phyloP scores from a whole-genome alignment of 1,139 yeast species.

The Zygosaccharomyces sapae region DNA sequence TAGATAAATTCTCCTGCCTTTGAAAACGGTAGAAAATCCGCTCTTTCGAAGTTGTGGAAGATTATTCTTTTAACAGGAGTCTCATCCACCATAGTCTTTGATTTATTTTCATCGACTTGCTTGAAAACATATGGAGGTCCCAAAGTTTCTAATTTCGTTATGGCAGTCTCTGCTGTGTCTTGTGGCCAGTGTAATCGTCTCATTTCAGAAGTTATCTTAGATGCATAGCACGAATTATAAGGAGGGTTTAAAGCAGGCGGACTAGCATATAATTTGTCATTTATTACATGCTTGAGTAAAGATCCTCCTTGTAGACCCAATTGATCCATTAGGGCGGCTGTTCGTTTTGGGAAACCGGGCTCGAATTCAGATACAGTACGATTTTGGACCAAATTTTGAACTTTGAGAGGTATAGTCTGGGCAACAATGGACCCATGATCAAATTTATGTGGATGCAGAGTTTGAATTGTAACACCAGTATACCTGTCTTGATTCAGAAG shows the following conservation, averaged over 20 bases:
- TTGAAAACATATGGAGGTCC: slow-evolving; percentile 57
- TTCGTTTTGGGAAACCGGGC: slow-evolving; percentile 18
- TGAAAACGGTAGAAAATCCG: background rate
- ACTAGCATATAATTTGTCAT: slow-evolving; percentile 34
- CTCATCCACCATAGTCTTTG: slow-evolving; percentile 19
- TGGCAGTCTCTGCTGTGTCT: slow-evolving; percentile 40
- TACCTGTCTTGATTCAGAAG: slow-evolving; percentile 54
- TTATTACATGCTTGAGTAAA: slow-evolving; percentile 47
- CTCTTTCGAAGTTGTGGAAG: slow-evolving; percentile 38
- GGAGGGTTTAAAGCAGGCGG: slow-evolving; percentile 23
- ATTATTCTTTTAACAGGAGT: slow-evolving; percentile 45
- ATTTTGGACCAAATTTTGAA: slow-evolving; percentile 29
- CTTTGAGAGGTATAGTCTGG: slow-evolving; percentile 48
- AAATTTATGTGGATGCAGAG: slow-evolving; percentile 80
- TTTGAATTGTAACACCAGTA: slow-evolving; percentile 88
- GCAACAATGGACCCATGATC: slow-evolving; percentile 70
- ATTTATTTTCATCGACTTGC: slow-evolving; percentile 37
- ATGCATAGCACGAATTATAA: slow-evolving; percentile 51
- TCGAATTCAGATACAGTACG: slow-evolving; percentile 12
- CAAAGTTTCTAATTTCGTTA: slow-evolving; percentile 49
- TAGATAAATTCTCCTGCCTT: slow-evolving; percentile 45
- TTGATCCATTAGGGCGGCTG: slow-evolving; percentile 38
- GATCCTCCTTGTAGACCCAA: slow-evolving; percentile 60
- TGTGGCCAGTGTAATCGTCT: slow-evolving; percentile 46
- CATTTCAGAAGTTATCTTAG: slow-evolving; percentile 46